phyloP scores from a whole-genome alignment of 345 rosid genomes.

The Murraya koenigii region DNA sequence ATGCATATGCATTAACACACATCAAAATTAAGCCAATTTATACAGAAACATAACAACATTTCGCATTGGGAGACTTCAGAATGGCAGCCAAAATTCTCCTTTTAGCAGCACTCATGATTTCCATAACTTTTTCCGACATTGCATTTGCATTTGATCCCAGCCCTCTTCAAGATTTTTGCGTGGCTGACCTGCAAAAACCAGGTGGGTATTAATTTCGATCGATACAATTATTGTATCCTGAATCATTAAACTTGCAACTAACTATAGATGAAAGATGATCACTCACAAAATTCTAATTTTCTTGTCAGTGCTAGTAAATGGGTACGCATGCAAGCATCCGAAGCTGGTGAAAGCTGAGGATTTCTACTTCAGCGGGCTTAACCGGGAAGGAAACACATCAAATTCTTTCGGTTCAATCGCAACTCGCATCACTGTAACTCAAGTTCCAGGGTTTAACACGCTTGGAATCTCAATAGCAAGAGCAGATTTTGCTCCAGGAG shows the following conservation, averaged over 20 bases:
- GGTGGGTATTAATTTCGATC: not conserved
- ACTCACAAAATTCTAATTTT: too few relatives aligned
- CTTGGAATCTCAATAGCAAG: constrained; percentile 22
- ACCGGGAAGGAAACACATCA: not conserved
- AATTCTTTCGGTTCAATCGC: constrained; percentile 11
- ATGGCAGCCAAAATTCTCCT: not conserved
- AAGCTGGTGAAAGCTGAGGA: constrained; percentile 8
- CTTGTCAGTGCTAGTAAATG: constrained; percentile 10
- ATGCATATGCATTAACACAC: not conserved
- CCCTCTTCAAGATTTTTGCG: constrained; percentile 20
- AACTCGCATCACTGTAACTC: not conserved
- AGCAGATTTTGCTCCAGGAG: constrained; percentile 12
- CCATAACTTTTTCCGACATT: not conserved
- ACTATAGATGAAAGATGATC: not conserved
- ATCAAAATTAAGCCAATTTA: too few relatives aligned
- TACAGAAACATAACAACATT: too few relatives aligned
- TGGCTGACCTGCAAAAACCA: constrained; percentile 8
- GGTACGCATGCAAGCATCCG: constrained; percentile 11
- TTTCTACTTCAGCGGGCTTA: constrained; percentile 8
- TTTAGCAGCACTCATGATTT: not conserved
- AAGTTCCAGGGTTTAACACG: constrained; percentile 23
- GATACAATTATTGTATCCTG: not conserved
- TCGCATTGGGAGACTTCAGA: not conserved
- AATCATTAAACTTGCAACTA: not conserved
- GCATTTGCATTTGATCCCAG: constrained; percentile 3